These are phyloP conservation scores for Suillus brevipes DNA, from an alignment of 768 basidiomycete species.

Conservation along the genomic window DNA sequence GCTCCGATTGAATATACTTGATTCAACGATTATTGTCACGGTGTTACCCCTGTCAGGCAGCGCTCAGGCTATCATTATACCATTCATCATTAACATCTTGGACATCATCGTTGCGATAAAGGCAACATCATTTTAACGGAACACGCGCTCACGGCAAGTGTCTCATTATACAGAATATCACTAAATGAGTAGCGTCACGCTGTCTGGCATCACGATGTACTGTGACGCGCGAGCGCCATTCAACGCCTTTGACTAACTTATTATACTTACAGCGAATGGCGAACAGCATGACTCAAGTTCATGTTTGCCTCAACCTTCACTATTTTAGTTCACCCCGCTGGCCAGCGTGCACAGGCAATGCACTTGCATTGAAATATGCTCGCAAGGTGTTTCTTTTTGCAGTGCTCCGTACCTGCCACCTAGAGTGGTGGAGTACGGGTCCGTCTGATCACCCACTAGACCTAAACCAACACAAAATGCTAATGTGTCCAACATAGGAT, in stretches of 20 bases:
- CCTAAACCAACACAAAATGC: too few species aligned
- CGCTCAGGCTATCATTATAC: too few species aligned
- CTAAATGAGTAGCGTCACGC: background rate
- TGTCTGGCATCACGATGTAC: background rate
- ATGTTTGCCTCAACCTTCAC: background rate
- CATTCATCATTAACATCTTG: too few species aligned
- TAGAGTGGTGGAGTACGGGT: too few species aligned
- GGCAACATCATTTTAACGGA: background rate
- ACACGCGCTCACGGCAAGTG: background rate
- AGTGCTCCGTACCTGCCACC: too few species aligned
- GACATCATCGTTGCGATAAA: background rate
- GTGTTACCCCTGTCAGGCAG: background rate
- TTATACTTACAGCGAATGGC: background rate
- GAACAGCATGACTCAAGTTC: background rate
- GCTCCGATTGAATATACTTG: slow-evolving; percentile 19
- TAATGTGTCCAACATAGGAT: too few species aligned
- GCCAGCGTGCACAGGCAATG: background rate
- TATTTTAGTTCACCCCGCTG: background rate
- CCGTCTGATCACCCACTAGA: too few species aligned
- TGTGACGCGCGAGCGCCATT: background rate
- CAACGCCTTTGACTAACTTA: background rate
- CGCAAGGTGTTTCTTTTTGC: background rate
- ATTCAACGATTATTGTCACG: slow-evolving; percentile 1
- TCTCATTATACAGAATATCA: background rate
- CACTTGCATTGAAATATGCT: background rate